Conservation (phyloP, 768 basidiomycete genomes). For the Hypholoma fasciculare region DNA sequence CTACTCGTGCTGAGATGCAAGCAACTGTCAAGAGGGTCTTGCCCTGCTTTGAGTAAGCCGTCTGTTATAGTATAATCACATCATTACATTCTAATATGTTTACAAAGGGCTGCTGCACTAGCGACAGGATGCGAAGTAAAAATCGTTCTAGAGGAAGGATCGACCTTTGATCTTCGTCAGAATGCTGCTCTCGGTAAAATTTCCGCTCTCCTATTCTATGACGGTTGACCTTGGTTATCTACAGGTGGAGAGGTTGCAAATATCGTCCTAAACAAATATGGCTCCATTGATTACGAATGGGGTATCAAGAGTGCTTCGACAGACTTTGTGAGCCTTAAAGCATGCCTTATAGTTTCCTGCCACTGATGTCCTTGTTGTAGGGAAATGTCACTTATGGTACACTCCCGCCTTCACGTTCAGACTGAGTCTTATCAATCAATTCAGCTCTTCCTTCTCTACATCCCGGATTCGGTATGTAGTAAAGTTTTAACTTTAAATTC, state of each 20-base stretch:
- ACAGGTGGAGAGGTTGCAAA: conserved; percentile 66
- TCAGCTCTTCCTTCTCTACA: conserved; percentile 67
- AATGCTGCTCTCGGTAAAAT: conserved; percentile 59
- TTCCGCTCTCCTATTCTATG: not conserved
- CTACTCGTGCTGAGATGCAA: conserved; percentile 60
- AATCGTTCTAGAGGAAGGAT: conserved; percentile 29
- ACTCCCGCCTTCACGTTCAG: not conserved
- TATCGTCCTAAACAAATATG: conserved; percentile 60
- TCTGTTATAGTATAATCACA: not conserved
- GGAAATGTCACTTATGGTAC: conserved; percentile 77
- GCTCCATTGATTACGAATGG: conserved; percentile 62
- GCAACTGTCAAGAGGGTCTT: conserved; percentile 58
- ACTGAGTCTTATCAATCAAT: not conserved
- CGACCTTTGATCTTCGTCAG: conserved; percentile 61
- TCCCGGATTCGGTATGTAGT: conserved; percentile 58
- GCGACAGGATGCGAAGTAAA: conserved; percentile 65
- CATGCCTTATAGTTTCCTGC: not conserved
- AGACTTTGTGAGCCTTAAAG: conserved; percentile 63
- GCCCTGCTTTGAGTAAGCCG: conserved; percentile 70
- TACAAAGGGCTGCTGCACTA: conserved; percentile 57
- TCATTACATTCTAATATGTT: not conserved
- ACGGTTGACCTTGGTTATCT: not conserved
- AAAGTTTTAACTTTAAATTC: not conserved
- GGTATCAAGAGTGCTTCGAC: conserved; percentile 75
- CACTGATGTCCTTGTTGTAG: conserved; percentile 29